Evolutionary conservation across 1,284 basidiomycete genomes (phyloP).

Genomic region (Takashimella tepidaria): DNA sequence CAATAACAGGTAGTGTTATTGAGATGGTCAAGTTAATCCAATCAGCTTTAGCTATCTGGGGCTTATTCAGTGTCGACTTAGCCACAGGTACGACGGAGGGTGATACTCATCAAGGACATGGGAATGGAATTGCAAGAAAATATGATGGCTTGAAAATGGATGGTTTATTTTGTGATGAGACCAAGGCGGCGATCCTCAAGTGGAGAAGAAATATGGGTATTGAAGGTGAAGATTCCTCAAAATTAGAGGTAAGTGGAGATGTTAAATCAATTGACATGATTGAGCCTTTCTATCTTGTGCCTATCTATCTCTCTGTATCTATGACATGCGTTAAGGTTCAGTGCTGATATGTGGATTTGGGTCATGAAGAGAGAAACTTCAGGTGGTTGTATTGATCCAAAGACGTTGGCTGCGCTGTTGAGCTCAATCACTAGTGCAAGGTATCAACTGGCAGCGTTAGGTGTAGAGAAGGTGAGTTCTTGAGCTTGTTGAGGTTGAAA

Average conservation of each 20-base stretch:
- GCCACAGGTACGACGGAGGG: no score
- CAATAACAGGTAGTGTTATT: constrained; percentile 33
- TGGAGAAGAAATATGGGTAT: constrained; percentile 43
- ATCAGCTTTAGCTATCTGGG: constrained; percentile 36
- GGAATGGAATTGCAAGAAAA: not conserved
- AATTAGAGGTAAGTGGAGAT: constrained; percentile 31
- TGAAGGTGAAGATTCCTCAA: constrained; percentile 39
- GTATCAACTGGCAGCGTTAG: constrained; percentile 36
- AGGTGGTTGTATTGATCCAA: constrained; percentile 43
- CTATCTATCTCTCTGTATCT: no score
- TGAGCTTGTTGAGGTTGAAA: no score
- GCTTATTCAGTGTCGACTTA: no score
- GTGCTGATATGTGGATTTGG: not conserved
- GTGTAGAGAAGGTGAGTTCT: constrained; percentile 28
- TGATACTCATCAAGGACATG: no score
- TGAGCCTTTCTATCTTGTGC: no score
- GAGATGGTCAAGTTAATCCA: constrained; percentile 43
- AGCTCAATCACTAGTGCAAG: constrained; percentile 39
- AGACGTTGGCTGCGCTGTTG: constrained; percentile 35
- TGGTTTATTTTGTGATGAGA: constrained; percentile 45
- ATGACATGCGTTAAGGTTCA: not conserved
- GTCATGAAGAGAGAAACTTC: constrained; percentile 42
- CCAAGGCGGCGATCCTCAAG: constrained; percentile 36
- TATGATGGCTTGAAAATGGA: constrained; percentile 28
- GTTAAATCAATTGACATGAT: not conserved